These are phyloP conservation scores for Verticillium klebahnii DNA, from an alignment of 2,329 filamentous ascomycete species.

Conservation along the genomic window DNA sequence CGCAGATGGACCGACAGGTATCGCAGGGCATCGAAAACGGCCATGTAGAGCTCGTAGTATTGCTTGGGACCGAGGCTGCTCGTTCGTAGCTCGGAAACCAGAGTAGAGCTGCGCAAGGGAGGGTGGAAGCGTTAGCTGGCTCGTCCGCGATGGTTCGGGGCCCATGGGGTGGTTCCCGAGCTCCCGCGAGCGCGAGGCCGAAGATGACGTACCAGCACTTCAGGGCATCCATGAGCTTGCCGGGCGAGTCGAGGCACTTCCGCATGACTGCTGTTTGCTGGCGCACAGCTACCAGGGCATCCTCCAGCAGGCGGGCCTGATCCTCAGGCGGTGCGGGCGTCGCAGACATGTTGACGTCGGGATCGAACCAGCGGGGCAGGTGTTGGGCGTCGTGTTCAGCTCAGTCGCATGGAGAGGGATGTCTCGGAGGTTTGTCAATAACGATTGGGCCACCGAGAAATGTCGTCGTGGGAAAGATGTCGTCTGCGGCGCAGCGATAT, in stretches of 20 bases:
- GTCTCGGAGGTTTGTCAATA: background rate
- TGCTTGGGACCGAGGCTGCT: constrained; percentile 98
- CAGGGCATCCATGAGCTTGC: constrained; percentile 98
- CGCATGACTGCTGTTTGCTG: constrained; percentile 97
- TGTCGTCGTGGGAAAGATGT: background rate
- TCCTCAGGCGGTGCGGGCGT: constrained; percentile 66
- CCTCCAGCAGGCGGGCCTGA: constrained; percentile 89
- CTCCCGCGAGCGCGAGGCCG: constrained; percentile 8
- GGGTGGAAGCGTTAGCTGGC: background rate
- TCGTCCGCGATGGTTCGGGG: background rate
- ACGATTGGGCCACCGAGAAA: background rate
- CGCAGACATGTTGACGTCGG: constrained; percentile 29
- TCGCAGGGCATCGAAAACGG: constrained; percentile 94
- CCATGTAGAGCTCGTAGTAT: constrained; percentile 99
- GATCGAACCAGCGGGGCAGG: constrained; percentile 12
- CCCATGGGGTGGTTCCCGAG: background rate
- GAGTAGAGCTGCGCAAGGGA: constrained; percentile 67
- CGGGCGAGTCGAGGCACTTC: constrained; percentile 92
- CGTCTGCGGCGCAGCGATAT: background rate
- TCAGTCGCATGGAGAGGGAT: background rate
- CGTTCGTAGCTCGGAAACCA: constrained; percentile 96
- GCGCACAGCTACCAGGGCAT: constrained; percentile 92
- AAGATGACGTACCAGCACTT: constrained; percentile 83
- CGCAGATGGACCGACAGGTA: constrained; percentile 94
- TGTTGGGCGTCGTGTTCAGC: constrained; percentile 1